These are phyloP conservation scores for Dendrobium chrysotoxum DNA, from an alignment of 106 monocot species.

Conservation along the genomic window DNA sequence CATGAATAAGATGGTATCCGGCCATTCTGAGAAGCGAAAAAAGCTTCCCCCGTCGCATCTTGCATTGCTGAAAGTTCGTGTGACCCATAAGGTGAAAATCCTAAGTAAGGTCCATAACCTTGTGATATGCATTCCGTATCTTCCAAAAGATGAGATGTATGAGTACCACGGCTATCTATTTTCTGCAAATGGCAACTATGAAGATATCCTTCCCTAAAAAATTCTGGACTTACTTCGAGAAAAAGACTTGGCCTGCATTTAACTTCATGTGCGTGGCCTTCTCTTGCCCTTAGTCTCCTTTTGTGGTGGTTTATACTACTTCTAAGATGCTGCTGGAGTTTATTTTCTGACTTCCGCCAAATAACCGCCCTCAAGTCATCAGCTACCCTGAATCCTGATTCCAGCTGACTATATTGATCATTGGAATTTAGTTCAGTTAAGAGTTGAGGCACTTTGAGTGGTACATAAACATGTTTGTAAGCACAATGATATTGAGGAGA, in stretches of 20 bases:
- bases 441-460: not conserved
- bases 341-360: constrained; percentile 6
- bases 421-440: not conserved
- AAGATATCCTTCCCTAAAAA: no score
- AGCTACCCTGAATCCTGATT: not conserved
- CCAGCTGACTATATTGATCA: not conserved
- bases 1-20: not conserved
- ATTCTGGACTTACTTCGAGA: no score
- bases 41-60: not conserved
- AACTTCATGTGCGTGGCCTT: no score
- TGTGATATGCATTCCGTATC: no score
- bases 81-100: not conserved
- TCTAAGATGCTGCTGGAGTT: constrained; percentile 3
- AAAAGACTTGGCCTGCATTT: no score
- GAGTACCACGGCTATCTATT: not conserved
- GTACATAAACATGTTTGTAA: not conserved
- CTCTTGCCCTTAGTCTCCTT: not conserved
- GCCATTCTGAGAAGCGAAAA: not conserved
- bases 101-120: no score
- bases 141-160: constrained; percentile 6
- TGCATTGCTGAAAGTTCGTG: not conserved
- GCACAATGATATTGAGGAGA: not conserved
- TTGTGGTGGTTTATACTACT: not conserved
- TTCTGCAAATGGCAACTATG: not conserved
- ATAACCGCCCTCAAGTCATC: not conserved